Evolutionary conservation across 495 filamentous ascomycete species (phyloP), one percentile per base, ranked within the genome.

Genomic region (Aspergillus panamensis): DNA sequence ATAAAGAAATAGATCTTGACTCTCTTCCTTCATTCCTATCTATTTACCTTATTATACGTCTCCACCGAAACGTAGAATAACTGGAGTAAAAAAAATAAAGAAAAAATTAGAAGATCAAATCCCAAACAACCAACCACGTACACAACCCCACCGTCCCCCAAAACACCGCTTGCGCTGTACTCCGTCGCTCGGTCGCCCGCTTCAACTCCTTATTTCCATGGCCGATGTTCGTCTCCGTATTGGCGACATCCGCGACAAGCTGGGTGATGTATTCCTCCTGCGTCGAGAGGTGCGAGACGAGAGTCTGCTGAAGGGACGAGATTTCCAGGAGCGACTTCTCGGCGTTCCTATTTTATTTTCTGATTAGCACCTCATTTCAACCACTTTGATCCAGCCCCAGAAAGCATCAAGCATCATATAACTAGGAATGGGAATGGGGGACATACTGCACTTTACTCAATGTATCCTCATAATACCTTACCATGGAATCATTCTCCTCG

Each of bases 271-370:
- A 86, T 48, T 87, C 90, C 43, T 89, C 87, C 64, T 99, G 94
- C 3, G 85, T 84, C 19, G 86, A 79, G 1, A 99, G 84, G 59
- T 97, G 95, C 51, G 81, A 80, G 32, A 92, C 89, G 16, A 99
- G 84, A 35, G 91, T 87, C 48, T 87, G 88, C 64, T 99, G 95
- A 6, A 99, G 80, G 58, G 94, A 90, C 19, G 90, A 89, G 53
- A 99, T 97, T 68, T 97, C 94, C 5, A 96, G 65, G 8, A 99
- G 81, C 1, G 91, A 96, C 67, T 87, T 88, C 72, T 99, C 93
- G 2, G 94, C 91, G 25, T 86, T 90, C 61, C 92, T 96, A 63
- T 17, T 8, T 17, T 20, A 10, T 33, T 14, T n/a, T 50, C 52
- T 48, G 25, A 19, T 35, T 21, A 25, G 25, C 25, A 5, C 19